Conservation (phyloP, 306 rosid species). For the Leucaena leucocephala region DNA sequence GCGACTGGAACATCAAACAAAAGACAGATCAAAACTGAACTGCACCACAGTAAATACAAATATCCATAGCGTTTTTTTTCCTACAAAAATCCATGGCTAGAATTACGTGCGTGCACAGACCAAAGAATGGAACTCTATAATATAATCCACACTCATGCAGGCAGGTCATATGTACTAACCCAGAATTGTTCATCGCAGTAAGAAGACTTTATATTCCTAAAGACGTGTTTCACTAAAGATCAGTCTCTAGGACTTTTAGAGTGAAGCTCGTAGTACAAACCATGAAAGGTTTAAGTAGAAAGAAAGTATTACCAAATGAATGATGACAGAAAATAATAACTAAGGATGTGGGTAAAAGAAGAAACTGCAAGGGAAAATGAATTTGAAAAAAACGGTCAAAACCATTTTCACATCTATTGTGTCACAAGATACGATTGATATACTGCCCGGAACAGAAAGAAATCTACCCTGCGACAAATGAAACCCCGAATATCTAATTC, state of each 20-base stretch:
- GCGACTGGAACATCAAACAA: slow-evolving; percentile 61
- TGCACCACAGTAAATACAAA: neutral
- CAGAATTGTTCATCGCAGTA: neutral
- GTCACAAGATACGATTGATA: neutral
- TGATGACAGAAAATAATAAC: neutral
- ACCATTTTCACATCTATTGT: neutral
- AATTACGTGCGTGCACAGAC: neutral
- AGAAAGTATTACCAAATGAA: neutral
- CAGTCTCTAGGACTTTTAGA: neutral
- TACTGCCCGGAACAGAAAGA: neutral
- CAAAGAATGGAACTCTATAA: neutral
- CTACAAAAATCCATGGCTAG: neutral
- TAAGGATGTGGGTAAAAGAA: neutral
- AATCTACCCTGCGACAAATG: neutral
- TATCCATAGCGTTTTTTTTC: neutral
- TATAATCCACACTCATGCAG: neutral
- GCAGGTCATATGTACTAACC: neutral
- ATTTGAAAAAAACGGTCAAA: neutral
- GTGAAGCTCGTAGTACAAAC: neutral
- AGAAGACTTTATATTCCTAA: neutral
- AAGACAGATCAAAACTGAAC: slow-evolving; percentile 21
- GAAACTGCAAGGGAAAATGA: neutral
- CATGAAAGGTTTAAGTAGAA: neutral
- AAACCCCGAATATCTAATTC: neutral
- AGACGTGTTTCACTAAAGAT: neutral